Conservation (phyloP, 2,329 filamentous ascomycete species). For the Colletotrichum eleusines region DNA sequence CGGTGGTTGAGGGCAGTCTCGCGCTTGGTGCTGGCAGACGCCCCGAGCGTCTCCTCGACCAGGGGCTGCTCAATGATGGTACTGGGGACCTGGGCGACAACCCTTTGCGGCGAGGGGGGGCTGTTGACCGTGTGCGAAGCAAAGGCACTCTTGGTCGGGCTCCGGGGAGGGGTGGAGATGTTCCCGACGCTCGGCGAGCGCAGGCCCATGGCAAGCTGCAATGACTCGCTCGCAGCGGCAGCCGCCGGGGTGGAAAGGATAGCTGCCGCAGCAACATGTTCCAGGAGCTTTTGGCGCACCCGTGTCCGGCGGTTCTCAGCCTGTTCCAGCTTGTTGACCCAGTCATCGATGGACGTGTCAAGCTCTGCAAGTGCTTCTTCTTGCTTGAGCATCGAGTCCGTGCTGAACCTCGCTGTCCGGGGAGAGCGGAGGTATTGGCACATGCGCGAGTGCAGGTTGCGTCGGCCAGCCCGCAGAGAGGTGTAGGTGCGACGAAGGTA, state of each 20-base stretch:
- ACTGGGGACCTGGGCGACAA: slow-evolving; percentile 66
- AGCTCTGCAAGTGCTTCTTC: slow-evolving; percentile 84
- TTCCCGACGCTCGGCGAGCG: slow-evolving; percentile 52
- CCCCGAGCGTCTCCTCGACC: slow-evolving; percentile 56
- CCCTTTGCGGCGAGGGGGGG: slow-evolving; percentile 64
- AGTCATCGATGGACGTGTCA: slow-evolving; percentile 83
- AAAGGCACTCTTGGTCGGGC: slow-evolving; percentile 63
- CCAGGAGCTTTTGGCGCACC: slow-evolving; percentile 82
- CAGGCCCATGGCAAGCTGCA: slow-evolving; percentile 58
- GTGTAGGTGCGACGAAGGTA: slow-evolving; percentile 83
- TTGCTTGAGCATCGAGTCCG: slow-evolving; percentile 81
- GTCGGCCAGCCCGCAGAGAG: slow-evolving; percentile 79
- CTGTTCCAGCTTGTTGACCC: slow-evolving; percentile 83
- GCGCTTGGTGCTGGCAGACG: slow-evolving; percentile 44
- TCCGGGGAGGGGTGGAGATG: slow-evolving; percentile 69
- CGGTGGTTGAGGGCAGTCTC: slow-evolving; percentile 47
- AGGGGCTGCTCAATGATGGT: slow-evolving; percentile 67
- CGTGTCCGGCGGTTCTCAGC: slow-evolving; percentile 82
- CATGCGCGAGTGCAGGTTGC: slow-evolving; percentile 81
- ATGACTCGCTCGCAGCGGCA: slow-evolving; percentile 53
- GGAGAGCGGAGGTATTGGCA: slow-evolving; percentile 81
- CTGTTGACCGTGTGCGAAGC: slow-evolving; percentile 52
- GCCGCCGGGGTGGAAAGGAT: slow-evolving; percentile 58
- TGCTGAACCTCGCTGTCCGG: slow-evolving; percentile 77
- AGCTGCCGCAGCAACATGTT: slow-evolving; percentile 81